Evolutionary conservation across 1,284 basidiomycete genomes (phyloP).

Genomic region (Cryptococcus sp.): DNA sequence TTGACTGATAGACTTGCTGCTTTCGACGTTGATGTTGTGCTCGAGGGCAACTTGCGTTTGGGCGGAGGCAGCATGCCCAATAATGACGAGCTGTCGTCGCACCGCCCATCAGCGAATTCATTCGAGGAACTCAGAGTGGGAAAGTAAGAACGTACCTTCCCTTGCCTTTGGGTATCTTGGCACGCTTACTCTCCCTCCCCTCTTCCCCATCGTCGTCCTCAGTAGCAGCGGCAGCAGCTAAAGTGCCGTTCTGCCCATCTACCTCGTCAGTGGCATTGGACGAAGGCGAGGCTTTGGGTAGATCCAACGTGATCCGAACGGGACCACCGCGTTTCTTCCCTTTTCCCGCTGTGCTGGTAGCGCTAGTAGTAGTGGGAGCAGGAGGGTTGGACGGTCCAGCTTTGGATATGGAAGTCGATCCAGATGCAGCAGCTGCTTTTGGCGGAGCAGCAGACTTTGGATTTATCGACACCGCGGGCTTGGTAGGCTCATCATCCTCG

Average conservation of each 20-base stretch:
- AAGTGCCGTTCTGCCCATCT: conserved; percentile 9
- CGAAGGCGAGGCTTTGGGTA: conserved; percentile 27
- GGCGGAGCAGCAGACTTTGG: neutral
- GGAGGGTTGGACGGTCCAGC: conserved; percentile 6
- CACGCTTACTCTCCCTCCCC: conserved; percentile 29
- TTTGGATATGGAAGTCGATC: neutral
- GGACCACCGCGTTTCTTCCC: conserved; percentile 31
- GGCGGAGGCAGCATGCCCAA: conserved; percentile 52
- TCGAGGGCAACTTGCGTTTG: conserved; percentile 43
- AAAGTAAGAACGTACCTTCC: conserved; percentile 25
- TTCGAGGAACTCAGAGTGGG: too few species aligned
- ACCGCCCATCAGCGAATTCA: neutral
- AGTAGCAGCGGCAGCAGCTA: neutral
- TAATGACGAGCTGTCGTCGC: conserved; percentile 37
- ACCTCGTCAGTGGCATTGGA: conserved; percentile 1
- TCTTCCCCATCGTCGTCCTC: conserved; percentile 15
- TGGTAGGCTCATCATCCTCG: conserved; percentile 24
- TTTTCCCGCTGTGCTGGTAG: conserved; percentile 9
- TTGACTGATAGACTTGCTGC: conserved; percentile 30
- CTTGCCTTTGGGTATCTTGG: conserved; percentile 30
- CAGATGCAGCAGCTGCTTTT: conserved; percentile 6
- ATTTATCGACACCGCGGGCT: neutral
- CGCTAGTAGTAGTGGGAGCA: neutral
- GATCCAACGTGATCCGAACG: conserved; percentile 49
- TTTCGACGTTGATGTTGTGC: conserved; percentile 13